Evolutionary conservation across 2,329 filamentous ascomycete genomes (phyloP), one percentile per base, ranked within the genome.

Genomic region (Cladosporium sphaerospermum): DNA sequence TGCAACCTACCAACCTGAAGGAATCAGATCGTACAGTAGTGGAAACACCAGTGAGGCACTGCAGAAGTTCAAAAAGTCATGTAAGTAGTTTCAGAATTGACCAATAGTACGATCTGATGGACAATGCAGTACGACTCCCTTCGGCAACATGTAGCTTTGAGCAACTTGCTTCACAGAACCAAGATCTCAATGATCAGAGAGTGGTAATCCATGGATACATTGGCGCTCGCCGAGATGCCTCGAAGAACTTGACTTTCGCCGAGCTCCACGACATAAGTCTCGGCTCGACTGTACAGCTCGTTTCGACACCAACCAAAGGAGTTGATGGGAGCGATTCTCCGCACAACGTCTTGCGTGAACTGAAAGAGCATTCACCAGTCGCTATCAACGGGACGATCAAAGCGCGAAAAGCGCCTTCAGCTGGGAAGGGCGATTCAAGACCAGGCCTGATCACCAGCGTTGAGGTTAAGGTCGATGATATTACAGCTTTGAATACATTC

Each of bases 401-500:
- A 45, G 55, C 64, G n/a, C 69, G 74, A 34, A 61, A 71, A 52
- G 63, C 67, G 11, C 60, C 72, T 13, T 32, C 46, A 13, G 70
- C 69, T 50, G 59, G 62, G n/a, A 13, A 57, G 4, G 49, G 47
- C 16, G 43, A 43, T 11, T n/a, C 32, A 34, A 44, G 16, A 43
- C 13, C 45, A 19, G 49, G 48, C 5, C 16, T 52, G 18, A 66
- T 73, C 45, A 62, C 62, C 23, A 57, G 68, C 3, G 68, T 82
- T 54, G 85, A 90, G 60, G 69, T 93, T 46, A 74, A 77, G 4
- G 69, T 90, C 14, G 72, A 78, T 44, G 76, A 77, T 3, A 78
- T 95, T 8, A 74, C 81, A 41, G 78, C 81, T 47, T 76, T 96
- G 3, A 92, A 92, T 61, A 72, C 78, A 0, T 89, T 95, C 52